phyloP scores from a whole-genome alignment of 148 eudicot species.

The Chenopodium suecicum region DNA sequence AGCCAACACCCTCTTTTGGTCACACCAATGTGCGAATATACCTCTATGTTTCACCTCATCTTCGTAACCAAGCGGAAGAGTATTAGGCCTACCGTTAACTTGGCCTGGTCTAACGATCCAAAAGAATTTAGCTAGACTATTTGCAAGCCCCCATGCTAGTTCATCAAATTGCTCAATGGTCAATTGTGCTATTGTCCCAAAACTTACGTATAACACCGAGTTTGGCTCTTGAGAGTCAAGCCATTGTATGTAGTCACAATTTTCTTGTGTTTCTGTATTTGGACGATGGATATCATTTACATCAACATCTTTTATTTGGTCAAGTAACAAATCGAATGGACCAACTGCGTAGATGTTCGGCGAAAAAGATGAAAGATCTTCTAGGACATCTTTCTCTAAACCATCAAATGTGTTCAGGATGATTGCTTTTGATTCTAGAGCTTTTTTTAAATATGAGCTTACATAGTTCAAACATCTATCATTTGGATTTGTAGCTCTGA shows the following conservation, averaged over 20 bases:
- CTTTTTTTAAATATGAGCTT: background rate
- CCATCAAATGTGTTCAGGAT: constrained; percentile 13
- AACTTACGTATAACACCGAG: constrained; percentile 12
- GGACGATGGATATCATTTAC: background rate
- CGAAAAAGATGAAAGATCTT: constrained; percentile 7
- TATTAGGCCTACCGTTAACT: background rate
- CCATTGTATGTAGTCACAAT: constrained; percentile 1
- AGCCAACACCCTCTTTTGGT: no score
- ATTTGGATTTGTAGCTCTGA: background rate
- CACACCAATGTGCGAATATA: no score
- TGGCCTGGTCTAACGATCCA: constrained; percentile 20
- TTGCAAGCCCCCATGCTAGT: constrained; percentile 20
- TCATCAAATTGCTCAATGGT: constrained; percentile 6
- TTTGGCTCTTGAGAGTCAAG: constrained; percentile 25
- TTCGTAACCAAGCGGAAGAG: no score
- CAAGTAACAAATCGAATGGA: constrained; percentile 8
- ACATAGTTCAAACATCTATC: background rate
- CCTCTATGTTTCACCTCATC: no score
- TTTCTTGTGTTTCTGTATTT: background rate
- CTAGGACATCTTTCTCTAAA: constrained; percentile 2
- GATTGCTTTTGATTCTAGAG: constrained; percentile 8
- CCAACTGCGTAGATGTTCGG: constrained; percentile 19
- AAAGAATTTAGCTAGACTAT: constrained; percentile 16
- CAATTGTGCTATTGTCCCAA: background rate
- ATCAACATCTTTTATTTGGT: background rate